Evolutionary conservation across 73 alveolate genomes (phyloP).

Genomic region (Paraurostyla sp.): DNA sequence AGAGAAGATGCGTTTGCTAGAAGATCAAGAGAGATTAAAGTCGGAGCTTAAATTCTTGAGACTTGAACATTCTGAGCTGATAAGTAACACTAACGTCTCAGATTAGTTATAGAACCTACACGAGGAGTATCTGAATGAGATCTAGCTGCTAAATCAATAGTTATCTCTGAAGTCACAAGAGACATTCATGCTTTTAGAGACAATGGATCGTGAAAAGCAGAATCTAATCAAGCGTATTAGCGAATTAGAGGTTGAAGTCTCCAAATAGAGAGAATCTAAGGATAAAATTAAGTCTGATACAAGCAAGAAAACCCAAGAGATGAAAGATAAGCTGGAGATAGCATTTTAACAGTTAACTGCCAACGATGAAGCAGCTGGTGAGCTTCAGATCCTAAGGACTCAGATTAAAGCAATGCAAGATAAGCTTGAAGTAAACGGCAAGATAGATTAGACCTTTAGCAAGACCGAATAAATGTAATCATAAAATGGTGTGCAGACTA

Average conservation of each 20-base stretch:
- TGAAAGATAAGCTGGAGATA: constrained; percentile 5
- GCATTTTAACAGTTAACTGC: not conserved
- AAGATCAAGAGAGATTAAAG: not conserved
- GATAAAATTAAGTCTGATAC: not conserved
- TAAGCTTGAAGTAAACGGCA: not conserved
- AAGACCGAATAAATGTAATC: not conserved
- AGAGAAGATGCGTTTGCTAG: not conserved
- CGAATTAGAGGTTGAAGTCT: not conserved
- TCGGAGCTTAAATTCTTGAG: constrained; percentile 2
- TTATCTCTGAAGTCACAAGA: not conserved
- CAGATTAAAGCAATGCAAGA: not conserved
- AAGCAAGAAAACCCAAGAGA: not conserved
- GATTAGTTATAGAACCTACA: not conserved
- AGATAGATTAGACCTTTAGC: not conserved
- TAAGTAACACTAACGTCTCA: not conserved
- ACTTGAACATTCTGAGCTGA: constrained; percentile 20
- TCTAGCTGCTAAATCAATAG: not conserved
- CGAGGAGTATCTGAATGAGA: not conserved
- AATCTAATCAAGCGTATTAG: not conserved
- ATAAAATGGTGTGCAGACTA: too few relatives aligned
- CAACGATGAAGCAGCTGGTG: constrained; percentile 19
- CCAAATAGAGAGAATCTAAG: not conserved
- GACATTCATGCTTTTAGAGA: not conserved
- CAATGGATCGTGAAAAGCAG: not conserved
- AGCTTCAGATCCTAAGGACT: not conserved